Evolutionary conservation across 192 early-diverging fungal genomes (phyloP).

Genomic region (Backusella tarrabulga): DNA sequence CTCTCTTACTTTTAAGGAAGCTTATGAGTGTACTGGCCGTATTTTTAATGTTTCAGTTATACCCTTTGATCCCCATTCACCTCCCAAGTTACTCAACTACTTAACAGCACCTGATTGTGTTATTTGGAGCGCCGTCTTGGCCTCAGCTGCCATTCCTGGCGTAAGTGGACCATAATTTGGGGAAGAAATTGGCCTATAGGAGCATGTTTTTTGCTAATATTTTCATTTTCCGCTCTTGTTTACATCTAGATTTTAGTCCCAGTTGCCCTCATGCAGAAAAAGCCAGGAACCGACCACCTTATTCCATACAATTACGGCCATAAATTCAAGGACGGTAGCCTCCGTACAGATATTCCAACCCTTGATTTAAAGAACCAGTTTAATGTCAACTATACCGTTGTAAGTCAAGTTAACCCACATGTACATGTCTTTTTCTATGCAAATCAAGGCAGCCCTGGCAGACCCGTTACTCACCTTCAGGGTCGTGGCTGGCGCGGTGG

Average conservation of each 20-base stretch:
- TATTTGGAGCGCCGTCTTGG: slow-evolving; percentile 81
- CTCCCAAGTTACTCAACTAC: slow-evolving; percentile 86
- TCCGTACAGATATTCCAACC: slow-evolving; percentile 80
- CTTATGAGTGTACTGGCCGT: slow-evolving; percentile 83
- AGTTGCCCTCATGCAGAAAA: slow-evolving; percentile 80
- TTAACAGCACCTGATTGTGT: slow-evolving; percentile 83
- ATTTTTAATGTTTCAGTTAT: slow-evolving; percentile 85
- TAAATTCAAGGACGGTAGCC: slow-evolving; percentile 85
- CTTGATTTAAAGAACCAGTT: slow-evolving; percentile 72
- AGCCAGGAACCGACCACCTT: slow-evolving; percentile 51
- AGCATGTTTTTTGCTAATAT: neutral
- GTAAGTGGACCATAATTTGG: slow-evolving; percentile 23
- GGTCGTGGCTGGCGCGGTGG: slow-evolving; percentile 87
- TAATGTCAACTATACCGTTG: slow-evolving; percentile 86
- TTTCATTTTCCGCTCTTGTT: neutral
- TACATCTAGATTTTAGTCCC: slow-evolving; percentile 63
- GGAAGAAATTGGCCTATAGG: neutral
- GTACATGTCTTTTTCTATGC: slow-evolving; percentile 85
- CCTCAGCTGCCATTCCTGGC: slow-evolving; percentile 83
- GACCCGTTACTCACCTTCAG: slow-evolving; percentile 66
- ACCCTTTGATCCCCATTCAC: slow-evolving; percentile 68
- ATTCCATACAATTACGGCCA: slow-evolving; percentile 75
- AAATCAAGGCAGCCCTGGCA: slow-evolving; percentile 71
- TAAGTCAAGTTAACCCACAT: slow-evolving; percentile 89
- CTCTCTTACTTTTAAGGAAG: slow-evolving; percentile 87